Evolutionary conservation across 805 yeast species (phyloP).

Genomic region (Suhomyces vadensis): DNA sequence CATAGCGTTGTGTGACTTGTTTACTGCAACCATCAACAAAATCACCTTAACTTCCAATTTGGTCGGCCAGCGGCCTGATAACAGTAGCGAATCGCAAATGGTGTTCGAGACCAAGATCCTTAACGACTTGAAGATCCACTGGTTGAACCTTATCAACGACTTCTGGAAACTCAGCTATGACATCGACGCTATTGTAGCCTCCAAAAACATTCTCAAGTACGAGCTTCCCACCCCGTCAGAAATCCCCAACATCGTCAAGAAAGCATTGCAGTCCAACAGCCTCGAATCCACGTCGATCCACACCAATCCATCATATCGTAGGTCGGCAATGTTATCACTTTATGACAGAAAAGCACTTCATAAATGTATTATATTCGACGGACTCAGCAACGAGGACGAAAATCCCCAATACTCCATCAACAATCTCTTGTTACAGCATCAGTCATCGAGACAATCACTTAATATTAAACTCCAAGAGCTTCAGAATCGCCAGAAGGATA

Average conservation of each 20-base stretch:
- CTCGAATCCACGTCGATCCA: slow-evolving; percentile 36
- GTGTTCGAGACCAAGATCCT: slow-evolving; percentile 39
- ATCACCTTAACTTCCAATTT: slow-evolving; percentile 33
- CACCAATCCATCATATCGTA: slow-evolving; percentile 44
- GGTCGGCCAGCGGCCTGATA: slow-evolving; percentile 14
- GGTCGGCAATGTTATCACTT: slow-evolving; percentile 47
- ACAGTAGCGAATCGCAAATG: slow-evolving; percentile 17
- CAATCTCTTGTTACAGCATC: slow-evolving; percentile 40
- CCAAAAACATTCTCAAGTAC: slow-evolving; percentile 18
- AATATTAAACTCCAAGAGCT: slow-evolving; percentile 30
- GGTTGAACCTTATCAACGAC: slow-evolving; percentile 34
- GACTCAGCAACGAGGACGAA: slow-evolving; percentile 22
- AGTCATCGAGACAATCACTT: slow-evolving; percentile 35
- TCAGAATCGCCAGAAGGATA: slow-evolving; percentile 11
- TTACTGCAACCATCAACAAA: slow-evolving; percentile 52
- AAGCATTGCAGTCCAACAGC: slow-evolving; percentile 33
- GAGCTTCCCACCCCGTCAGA: slow-evolving; percentile 31
- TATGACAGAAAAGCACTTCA: slow-evolving; percentile 40
- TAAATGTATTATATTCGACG: slow-evolving; percentile 35
- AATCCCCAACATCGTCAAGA: slow-evolving; percentile 17
- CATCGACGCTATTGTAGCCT: slow-evolving; percentile 14
- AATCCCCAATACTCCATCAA: slow-evolving; percentile 41
- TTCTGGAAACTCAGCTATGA: slow-evolving; percentile 32
- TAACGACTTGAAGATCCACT: slow-evolving; percentile 42
- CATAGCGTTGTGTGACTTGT: slow-evolving; percentile 33